A percentile compares a stretch with the other conserved stretches of the same genome.
Conservation (phyloP, 169 alveolate species). For the Eimeria necatrix region DNA sequence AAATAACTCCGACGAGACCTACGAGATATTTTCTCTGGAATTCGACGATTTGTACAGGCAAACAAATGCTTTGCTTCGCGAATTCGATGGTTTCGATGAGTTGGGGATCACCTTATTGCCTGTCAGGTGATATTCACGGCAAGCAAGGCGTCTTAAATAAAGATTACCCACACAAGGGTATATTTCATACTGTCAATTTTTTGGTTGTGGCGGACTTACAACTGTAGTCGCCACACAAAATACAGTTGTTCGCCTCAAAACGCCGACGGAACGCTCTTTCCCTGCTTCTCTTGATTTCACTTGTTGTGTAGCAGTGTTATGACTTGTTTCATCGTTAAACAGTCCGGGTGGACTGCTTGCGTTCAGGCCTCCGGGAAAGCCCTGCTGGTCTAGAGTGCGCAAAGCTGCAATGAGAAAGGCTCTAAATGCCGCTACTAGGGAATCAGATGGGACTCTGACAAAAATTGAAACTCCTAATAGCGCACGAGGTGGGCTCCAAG, state of each 20-base stretch:
- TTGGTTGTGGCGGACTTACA: too few relatives aligned
- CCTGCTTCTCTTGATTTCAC: too few relatives aligned
- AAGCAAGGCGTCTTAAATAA: background rate
- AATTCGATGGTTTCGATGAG: conserved; percentile 88
- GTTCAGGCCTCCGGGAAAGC: conserved; percentile 61
- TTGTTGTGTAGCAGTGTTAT: too few relatives aligned
- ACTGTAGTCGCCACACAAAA: too few relatives aligned
- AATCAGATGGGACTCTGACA: background rate
- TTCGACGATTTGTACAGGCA: conserved; percentile 92
- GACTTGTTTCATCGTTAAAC: too few relatives aligned
- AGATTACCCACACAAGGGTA: too few relatives aligned
- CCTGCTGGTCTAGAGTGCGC: conserved; percentile 72
- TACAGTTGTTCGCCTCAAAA: too few relatives aligned
- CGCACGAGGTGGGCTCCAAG: background rate
- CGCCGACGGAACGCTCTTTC: too few relatives aligned
- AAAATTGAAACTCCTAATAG: conserved; percentile 40
- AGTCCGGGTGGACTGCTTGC: background rate
- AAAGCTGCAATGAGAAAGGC: conserved; percentile 41
- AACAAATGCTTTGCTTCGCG: conserved; percentile 92
- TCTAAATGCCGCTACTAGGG: background rate
- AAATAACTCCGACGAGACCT: conserved; percentile 93
- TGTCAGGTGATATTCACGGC: conserved; percentile 64
- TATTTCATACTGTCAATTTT: too few relatives aligned
- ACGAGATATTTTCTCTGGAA: conserved; percentile 93
- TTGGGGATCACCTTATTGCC: conserved; percentile 82